phyloP scores from a whole-genome alignment of 768 basidiomycete species.

The Russula olivacea region DNA sequence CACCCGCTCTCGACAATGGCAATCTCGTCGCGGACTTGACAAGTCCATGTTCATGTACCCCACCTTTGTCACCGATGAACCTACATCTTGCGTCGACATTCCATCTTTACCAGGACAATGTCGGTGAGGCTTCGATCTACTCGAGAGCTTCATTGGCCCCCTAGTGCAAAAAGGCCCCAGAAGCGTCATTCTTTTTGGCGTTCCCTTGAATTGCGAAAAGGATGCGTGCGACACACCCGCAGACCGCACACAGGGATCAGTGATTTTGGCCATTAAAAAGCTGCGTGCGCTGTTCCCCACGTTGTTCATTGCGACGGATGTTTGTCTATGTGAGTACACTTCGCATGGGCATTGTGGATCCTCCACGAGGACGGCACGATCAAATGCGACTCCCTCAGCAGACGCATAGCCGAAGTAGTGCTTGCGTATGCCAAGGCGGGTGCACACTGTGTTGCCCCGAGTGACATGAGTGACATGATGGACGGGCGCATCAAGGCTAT shows the following conservation, averaged over 20 bases:
- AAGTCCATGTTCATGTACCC: conserved; percentile 99
- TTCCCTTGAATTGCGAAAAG: conserved; percentile 75
- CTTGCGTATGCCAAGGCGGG: conserved; percentile 89
- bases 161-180: conserved; percentile 83
- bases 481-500: conserved; percentile 90
- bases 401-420: conserved; percentile 87
- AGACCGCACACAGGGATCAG: conserved; percentile 85
- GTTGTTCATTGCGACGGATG: conserved; percentile 88
- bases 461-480: conserved; percentile 99
- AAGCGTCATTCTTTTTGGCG: conserved; percentile 94
- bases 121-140: conserved; percentile 90
- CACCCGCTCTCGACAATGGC: conserved; percentile 90
- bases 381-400: conserved; percentile 69
- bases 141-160: conserved; percentile 82
- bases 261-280: conserved; percentile 84
- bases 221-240: conserved; percentile 81
- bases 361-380: conserved; percentile 72
- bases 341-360: conserved; percentile 92
- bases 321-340: conserved; percentile 99
- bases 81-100: conserved; percentile 76
- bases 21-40: conserved; percentile 69
- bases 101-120: conserved; percentile 77
- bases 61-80: conserved; percentile 95
- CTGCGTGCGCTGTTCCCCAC: conserved; percentile 72
- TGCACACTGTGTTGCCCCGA: conserved; percentile 97